Base-by-base conservation (phyloP, 441 rosid genomes). In the Croton setiger region DNA sequence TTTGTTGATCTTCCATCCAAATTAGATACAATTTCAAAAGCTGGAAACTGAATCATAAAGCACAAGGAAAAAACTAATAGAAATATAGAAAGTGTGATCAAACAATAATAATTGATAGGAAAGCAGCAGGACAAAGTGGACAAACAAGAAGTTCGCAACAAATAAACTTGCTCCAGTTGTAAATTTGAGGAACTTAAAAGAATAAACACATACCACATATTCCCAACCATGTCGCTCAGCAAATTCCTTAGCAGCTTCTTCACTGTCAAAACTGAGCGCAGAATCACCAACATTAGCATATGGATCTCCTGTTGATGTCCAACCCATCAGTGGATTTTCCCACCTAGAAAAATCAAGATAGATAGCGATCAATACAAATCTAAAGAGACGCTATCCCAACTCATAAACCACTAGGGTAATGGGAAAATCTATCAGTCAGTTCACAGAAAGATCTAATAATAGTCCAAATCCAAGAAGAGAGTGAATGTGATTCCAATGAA, bases 271-370 rank as follows among this genome's bases (percentile, higher is more conserved):
- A 76, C 69, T 4, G 62, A 95, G 83, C 52, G 78, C 97, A 18
- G 97, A 73, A 80, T 95, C 98, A 62, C 99, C 99, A 20, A 95
- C 99, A 88, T 95, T 79, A n/a, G 99, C 92, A 80, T 95, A 95
- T 11, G 98, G 98, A 36, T 92, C 98, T 36, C 99, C 99, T 14
- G 99, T 95, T 20, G 97, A 95, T 73, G 99, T 92, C 99, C 99
- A 95, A 44, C 98, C 97, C 97, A 95, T 95, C 88, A 95, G 80
- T n/a, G 99, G 98, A 76, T 95, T 95, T 85, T 90, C 99, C 97
- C 99, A 95, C 88, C 98, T 95, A 63, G 57, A 56, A 5, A 65
- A 56, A 20, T 51, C 18, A 37, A 10, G 20, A 64, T 7, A 62
- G 17, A 48, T 27, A 66, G 36, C 18, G 18, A 8, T 59, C n/a